Evolutionary conservation across 140 eudicot species (phyloP).

Genomic region (Bidens hawaiensis): DNA sequence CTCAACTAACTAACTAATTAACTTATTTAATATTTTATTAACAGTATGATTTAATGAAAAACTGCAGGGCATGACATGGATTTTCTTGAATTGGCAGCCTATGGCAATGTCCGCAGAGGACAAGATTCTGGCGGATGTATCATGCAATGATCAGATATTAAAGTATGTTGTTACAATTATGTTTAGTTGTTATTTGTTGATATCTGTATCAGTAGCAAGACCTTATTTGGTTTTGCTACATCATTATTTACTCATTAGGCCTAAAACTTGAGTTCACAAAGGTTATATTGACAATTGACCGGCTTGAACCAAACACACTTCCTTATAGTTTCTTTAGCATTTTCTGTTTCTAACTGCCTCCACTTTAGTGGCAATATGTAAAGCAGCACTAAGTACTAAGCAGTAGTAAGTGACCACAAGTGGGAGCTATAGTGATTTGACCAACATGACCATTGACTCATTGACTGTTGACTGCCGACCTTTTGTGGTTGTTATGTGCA

Average conservation of each 20-base stretch:
- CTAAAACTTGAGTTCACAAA: slow-evolving; percentile 13
- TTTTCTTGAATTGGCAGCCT: slow-evolving; percentile 89
- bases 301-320: no score
- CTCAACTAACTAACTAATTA: no score
- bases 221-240: background rate
- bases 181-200: slow-evolving; percentile 7
- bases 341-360: background rate
- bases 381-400: slow-evolving; percentile 21
- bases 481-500: background rate
- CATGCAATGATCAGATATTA: slow-evolving; percentile 47
- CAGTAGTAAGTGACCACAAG: slow-evolving; percentile 3
- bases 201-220: slow-evolving; percentile 14
- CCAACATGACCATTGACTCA: background rate
- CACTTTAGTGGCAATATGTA: no score
- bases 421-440: slow-evolving; percentile 12
- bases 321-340: background rate
- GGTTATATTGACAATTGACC: no score
- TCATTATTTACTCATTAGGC: slow-evolving; percentile 7
- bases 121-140: slow-evolving; percentile 77
- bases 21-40: no score
- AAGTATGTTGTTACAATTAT: slow-evolving; percentile 6
- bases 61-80: slow-evolving; percentile 94
- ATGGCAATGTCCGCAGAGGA: slow-evolving; percentile 84
- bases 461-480: background rate
- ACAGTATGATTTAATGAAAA: no score